Conservation (phyloP, 1,284 basidiomycete genomes). For the Sphaerobolus stellatus region DNA sequence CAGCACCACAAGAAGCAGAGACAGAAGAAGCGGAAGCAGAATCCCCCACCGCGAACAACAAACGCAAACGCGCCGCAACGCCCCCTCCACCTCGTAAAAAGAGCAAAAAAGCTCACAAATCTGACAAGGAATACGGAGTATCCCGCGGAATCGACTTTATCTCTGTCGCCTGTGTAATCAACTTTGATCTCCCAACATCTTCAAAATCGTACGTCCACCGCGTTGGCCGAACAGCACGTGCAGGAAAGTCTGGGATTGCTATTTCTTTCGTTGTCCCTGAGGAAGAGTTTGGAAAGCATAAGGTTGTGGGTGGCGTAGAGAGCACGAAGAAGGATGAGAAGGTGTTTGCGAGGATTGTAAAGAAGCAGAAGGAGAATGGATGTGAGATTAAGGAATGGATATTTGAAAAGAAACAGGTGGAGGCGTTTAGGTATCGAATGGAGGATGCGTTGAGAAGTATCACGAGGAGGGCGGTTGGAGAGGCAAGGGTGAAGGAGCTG, state of each 20-base stretch:
- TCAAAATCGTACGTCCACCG: slow-evolving; percentile 94
- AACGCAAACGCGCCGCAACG: slow-evolving; percentile 23
- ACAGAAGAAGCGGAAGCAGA: slow-evolving; percentile 17
- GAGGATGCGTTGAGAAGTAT: slow-evolving; percentile 92
- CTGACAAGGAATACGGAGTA: slow-evolving; percentile 87
- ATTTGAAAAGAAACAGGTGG: slow-evolving; percentile 92
- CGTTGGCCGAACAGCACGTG: slow-evolving; percentile 94
- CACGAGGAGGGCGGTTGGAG: slow-evolving; percentile 82
- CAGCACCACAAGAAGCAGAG: slow-evolving; percentile 49
- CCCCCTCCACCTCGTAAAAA: slow-evolving; percentile 22
- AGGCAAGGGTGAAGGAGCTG: slow-evolving; percentile 93
- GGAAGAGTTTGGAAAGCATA: slow-evolving; percentile 76
- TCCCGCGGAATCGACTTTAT: slow-evolving; percentile 97
- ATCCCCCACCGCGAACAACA: slow-evolving; percentile 16
- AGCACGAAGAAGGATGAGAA: slow-evolving; percentile 75
- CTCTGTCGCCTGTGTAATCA: slow-evolving; percentile 96
- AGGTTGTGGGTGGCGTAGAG: slow-evolving; percentile 63
- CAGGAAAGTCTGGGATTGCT: slow-evolving; percentile 90
- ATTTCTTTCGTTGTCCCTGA: slow-evolving; percentile 86
- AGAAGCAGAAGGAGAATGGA: slow-evolving; percentile 68
- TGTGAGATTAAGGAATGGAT: slow-evolving; percentile 88
- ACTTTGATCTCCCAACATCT: slow-evolving; percentile 93
- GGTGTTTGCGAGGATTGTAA: slow-evolving; percentile 78
- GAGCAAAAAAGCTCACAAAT: slow-evolving; percentile 25
- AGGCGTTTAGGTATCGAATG: slow-evolving; percentile 99